A percentile compares a stretch with the other conserved stretches of the same genome.
phyloP scores from a whole-genome alignment of 495 filamentous ascomycete species.

The Penicillium diatomitis region DNA sequence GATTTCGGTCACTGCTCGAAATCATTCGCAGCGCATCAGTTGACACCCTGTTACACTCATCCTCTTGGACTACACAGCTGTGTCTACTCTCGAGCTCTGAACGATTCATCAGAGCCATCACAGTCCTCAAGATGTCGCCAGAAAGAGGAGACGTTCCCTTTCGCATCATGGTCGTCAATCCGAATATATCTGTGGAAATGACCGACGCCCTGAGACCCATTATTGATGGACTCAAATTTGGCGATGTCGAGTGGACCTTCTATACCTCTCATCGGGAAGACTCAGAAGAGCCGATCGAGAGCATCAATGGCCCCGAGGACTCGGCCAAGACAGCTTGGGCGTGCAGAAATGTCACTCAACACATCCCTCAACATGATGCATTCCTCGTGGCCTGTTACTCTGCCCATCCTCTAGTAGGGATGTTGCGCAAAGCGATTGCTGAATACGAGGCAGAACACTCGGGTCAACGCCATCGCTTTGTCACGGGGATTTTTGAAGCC shows the following conservation, averaged over 20 bases:
- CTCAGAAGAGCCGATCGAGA: conserved; percentile 22
- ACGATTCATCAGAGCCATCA: neutral
- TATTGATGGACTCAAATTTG: conserved; percentile 41
- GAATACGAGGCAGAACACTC: conserved; percentile 13
- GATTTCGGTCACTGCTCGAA: neutral
- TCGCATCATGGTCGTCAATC: conserved; percentile 76
- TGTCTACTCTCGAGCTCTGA: neutral
- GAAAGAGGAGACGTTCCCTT: conserved; percentile 9
- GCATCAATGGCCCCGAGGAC: conserved; percentile 42
- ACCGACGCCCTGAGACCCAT: conserved; percentile 63
- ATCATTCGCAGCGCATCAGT: too few relatives aligned
- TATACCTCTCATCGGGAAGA: conserved; percentile 43
- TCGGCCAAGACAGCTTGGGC: conserved; percentile 45
- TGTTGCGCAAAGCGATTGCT: conserved; percentile 38
- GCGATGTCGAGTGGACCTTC: conserved; percentile 42
- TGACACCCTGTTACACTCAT: too few relatives aligned
- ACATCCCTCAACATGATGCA: conserved; percentile 53
- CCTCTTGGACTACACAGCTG: neutral
- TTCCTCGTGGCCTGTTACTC: conserved; percentile 87
- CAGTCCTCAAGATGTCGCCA: conserved; percentile 11
- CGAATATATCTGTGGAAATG: conserved; percentile 80
- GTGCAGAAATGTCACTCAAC: conserved; percentile 46
- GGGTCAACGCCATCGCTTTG: conserved; percentile 35
- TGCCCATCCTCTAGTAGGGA: conserved; percentile 67
- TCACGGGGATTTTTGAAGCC: conserved; percentile 85